Evolutionary conservation across 179 eudicot genomes (phyloP), one percentile per base, ranked within the genome.

Genomic region (Amaranthus tricolor): DNA sequence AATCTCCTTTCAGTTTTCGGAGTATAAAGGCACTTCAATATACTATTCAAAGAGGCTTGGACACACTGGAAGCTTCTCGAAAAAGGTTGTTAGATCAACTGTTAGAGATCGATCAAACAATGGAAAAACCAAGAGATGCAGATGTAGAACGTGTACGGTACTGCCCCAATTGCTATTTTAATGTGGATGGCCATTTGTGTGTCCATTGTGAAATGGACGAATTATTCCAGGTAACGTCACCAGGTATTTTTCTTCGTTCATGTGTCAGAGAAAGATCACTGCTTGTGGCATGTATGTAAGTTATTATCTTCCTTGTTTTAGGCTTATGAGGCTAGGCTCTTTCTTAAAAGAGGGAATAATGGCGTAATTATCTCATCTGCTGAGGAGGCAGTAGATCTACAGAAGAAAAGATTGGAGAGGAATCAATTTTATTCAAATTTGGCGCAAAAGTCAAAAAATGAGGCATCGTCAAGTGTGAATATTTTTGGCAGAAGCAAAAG

Each of bases 291-390:
- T 48, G 48, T 19, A 62, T 43, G 54, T 21, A 43, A 75, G 54
- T 63, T 52, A n/a, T 70, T 62, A 17, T 47, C 17, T 72, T 20
- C 31, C 49, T 49, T 78, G 56, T 53, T 61, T 60, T 71, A 95
- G 99, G 91, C 73, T 80, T 95, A 95, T 76, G 99, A 95, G 82
- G 99, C 96, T 59, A 86, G 93, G 76, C 99, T 95, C 76, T 95
- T 95, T 82, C 95, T 94, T 62, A 89, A 85, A 78, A 88, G 87
- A 81, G 87, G 81, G 63, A 74, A 82, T 51, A 78, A 87, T 78
- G 93, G 97, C 54, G 83, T 85, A 82, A 71, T 78, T 72, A 79
- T 90, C 77, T 83, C 86, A 64, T 88, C 96, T 45, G 96, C 86
- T 66, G 95, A 94, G 82, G 98, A 90, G 80, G 95, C 95, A 61